Evolutionary conservation across 2,329 filamentous ascomycete genomes (phyloP).

Genomic region (Paecilomyces variotii): DNA sequence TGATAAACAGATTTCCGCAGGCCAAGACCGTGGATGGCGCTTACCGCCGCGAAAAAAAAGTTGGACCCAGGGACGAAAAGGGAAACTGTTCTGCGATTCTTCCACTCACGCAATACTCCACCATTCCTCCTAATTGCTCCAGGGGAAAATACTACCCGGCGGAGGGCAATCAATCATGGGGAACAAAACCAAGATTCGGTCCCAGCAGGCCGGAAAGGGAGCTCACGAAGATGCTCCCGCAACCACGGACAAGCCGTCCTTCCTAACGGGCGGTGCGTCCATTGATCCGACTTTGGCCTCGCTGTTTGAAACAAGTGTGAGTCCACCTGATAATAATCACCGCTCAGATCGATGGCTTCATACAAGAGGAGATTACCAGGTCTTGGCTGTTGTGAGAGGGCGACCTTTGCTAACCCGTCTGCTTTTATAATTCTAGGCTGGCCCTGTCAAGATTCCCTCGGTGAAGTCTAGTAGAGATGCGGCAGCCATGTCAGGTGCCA

Average conservation of each 20-base stretch:
- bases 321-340: conserved; percentile 11
- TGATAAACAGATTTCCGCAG: conserved; percentile 6
- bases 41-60: conserved; percentile 5
- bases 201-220: conserved; percentile 13
- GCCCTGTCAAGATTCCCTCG: conserved; percentile 32
- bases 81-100: neutral
- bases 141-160: conserved; percentile 1
- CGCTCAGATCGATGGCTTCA: conserved; percentile 6
- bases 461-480: conserved; percentile 15
- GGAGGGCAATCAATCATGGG: conserved; percentile 17
- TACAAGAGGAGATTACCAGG: neutral
- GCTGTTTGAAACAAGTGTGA: conserved; percentile 64
- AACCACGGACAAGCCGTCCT: conserved; percentile 16
- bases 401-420: neutral
- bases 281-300: conserved; percentile 63
- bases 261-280: conserved; percentile 53
- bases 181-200: conserved; percentile 25
- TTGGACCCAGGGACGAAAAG: neutral
- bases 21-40: conserved; percentile 4
- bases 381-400: neutral
- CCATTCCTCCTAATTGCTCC: neutral
- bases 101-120: neutral
- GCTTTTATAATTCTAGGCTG: conserved; percentile 19
- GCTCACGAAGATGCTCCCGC: conserved; percentile 9
- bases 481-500: conserved; percentile 5